Base-by-base conservation (phyloP, 768 basidiomycete species). In the Thelephora ganbajun region DNA sequence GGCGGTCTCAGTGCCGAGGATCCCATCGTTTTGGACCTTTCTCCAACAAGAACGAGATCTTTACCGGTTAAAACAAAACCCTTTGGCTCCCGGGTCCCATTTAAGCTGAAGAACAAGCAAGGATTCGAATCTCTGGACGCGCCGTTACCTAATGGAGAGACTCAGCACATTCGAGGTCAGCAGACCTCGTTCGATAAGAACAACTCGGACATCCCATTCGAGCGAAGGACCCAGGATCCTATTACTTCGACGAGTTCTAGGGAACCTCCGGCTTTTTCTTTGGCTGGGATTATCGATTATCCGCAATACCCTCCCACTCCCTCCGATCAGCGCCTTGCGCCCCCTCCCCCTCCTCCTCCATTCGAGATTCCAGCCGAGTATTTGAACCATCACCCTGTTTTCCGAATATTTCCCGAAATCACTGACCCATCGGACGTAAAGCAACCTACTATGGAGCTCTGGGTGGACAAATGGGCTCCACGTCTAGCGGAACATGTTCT, bases 381-480 rank as follows among this genome's bases (percentile, higher is more conserved):
- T 49, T 51, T 20, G 53, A 54, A 11, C 52, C 58, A 7, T 53
- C 56, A n/a, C n/a, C 44, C 13, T 54, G 53, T 16, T 20, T 53
- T 20, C 11, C 18, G 11, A 23, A 22, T 44, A 14, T 18, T n/a
- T 9, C 11, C 23, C 9, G 13, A n/a, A 6, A 20, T 2, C 14
- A 22, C 33, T n/a, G 7, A 13, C 13, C 2, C 12, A 13, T 13
- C 44, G 11, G 22, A 23, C 19, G 19, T n/a, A 16, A 46, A 54
- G 2, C 43, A 50, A 11, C 9, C 49, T 19, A 55, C 65, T 35
- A 66, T 70, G 35, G 70, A 76, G 35, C 61, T 73, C 11, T 93
- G 90, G 88, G 63, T 72, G 16, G 76, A 81, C 42, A 81, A 74
- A 55, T 92, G 83, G 75, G 77, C 75, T 16, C 91, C 91, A 20